Base-by-base conservation (phyloP, 2,329 filamentous ascomycete species). In the Cryphonectria japonica region DNA sequence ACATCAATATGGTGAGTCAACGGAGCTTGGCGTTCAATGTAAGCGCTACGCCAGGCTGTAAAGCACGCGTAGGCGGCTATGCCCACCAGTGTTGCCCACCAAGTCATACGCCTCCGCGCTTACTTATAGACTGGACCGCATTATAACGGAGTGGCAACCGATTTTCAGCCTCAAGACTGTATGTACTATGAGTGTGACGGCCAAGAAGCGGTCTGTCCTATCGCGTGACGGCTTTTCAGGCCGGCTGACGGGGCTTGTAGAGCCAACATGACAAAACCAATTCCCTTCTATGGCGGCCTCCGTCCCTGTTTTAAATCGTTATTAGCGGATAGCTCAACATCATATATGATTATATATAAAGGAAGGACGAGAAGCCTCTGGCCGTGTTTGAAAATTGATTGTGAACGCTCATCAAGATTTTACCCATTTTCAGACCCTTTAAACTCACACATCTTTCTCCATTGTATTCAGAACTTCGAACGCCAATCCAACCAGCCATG, bases 1-100 rank as follows among this genome's bases (percentile, higher is more conserved):
- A 19, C 16, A n/a, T 26, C 16, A 3, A 1, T 34, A 7, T 34
- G 14, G 54, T 59, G 59, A 61, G 29, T 61, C 59, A 39, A 61
- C 3, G 32, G 34, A 50, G 46, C 5, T 34, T 61, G 22, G 32
- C 22, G 19, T 22, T n/a, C 2, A 34, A 2, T n/a, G 59, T 61
- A n/a, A 61, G 59, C 59, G 29, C 59, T 61, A 61, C 8, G 16
- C 19, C 22, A n/a, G 59, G 59, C 59, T 61, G 59, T n/a, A 39
- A 39, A 61, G 32, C 29, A 22, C 7, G 34, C 8, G 11, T 4
- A 39, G 19, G 34, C 59, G 59, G 59, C 59, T 39, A 39, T 61
- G 59, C 59, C 32, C 59, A 39, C 59, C 29, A 22, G 3, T 11
- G 39, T 9, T n/a, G 32, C 16, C 11, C 59, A 19, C 32, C 32